Evolutionary conservation across 2,329 filamentous ascomycete species (phyloP).

Genomic region (Hypoxylon sp.): DNA sequence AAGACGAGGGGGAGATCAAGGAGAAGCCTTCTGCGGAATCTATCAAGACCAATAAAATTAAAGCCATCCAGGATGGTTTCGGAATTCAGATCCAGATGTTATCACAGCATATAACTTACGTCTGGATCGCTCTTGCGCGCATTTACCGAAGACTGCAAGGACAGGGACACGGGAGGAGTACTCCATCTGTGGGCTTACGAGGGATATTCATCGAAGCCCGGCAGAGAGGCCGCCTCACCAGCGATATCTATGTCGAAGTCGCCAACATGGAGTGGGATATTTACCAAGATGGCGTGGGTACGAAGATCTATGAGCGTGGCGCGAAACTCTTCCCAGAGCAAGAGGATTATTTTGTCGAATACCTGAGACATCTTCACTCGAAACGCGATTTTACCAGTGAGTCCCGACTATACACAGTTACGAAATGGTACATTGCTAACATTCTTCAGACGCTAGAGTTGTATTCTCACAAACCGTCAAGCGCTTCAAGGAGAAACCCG

Average conservation of each 20-base stretch:
- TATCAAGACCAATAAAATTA: slow-evolving; percentile 75
- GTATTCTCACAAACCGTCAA: slow-evolving; percentile 96
- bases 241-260: slow-evolving; percentile 94
- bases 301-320: slow-evolving; percentile 96
- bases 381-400: slow-evolving; percentile 94
- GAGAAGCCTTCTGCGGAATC: slow-evolving; percentile 63
- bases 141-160: slow-evolving; percentile 96
- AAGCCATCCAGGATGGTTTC: slow-evolving; percentile 75
- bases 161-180: slow-evolving; percentile 72
- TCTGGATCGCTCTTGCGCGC: slow-evolving; percentile 95
- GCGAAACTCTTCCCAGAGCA: slow-evolving; percentile 95
- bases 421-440: slow-evolving; percentile 40
- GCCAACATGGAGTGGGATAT: slow-evolving; percentile 95
- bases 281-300: slow-evolving; percentile 92
- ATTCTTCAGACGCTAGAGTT: slow-evolving; percentile 82
- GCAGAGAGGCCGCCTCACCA: slow-evolving; percentile 87
- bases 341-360: slow-evolving; percentile 93
- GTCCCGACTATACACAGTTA: slow-evolving; percentile 54
- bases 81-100: slow-evolving; percentile 81
- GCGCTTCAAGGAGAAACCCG: slow-evolving; percentile 82
- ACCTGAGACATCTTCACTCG: slow-evolving; percentile 93
- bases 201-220: slow-evolving; percentile 92
- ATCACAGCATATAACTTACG: slow-evolving; percentile 88
- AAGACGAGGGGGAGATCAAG: slow-evolving; percentile 66
- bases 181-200: slow-evolving; percentile 76